Conservation (phyloP, 495 filamentous ascomycete genomes). For the Penicillium angulare region DNA sequence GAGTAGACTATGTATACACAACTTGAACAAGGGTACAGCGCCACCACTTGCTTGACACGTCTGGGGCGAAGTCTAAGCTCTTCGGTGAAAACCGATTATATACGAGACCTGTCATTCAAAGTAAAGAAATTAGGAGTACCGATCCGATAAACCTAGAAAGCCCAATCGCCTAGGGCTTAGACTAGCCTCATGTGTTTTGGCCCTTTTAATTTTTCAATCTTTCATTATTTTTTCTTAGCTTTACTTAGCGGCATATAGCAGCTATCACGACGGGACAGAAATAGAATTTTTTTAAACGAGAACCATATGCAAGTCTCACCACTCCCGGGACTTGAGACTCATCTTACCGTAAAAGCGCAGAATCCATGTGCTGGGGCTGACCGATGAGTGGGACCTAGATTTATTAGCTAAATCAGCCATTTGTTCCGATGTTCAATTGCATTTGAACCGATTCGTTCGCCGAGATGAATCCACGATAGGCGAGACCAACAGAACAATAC, state of each 20-base stretch:
- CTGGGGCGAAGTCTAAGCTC: background rate
- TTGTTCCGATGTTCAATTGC: background rate
- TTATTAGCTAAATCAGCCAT: too few relatives aligned
- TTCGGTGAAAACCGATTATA: background rate
- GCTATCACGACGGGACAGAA: background rate
- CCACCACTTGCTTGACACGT: background rate
- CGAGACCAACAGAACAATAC: background rate
- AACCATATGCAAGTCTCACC: background rate
- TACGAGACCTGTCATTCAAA: background rate
- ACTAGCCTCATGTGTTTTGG: too few relatives aligned
- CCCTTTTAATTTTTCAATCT: too few relatives aligned
- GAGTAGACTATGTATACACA: constrained; percentile 1
- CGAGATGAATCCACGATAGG: background rate
- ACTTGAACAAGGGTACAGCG: background rate
- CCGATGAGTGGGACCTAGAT: background rate
- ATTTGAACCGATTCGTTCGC: background rate
- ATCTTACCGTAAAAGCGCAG: background rate
- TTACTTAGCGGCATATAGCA: background rate
- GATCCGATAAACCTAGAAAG: background rate
- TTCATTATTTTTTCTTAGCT: too few relatives aligned
- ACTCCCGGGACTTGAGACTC: background rate
- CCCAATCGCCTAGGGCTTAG: background rate
- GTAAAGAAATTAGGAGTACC: background rate
- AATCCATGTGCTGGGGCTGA: background rate
- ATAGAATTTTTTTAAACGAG: constrained; percentile 4